Percentiles rank a stretch among this genome's conserved stretches.
phyloP scores from a whole-genome alignment of 148 eudicot species.

The Spergularia marina region DNA sequence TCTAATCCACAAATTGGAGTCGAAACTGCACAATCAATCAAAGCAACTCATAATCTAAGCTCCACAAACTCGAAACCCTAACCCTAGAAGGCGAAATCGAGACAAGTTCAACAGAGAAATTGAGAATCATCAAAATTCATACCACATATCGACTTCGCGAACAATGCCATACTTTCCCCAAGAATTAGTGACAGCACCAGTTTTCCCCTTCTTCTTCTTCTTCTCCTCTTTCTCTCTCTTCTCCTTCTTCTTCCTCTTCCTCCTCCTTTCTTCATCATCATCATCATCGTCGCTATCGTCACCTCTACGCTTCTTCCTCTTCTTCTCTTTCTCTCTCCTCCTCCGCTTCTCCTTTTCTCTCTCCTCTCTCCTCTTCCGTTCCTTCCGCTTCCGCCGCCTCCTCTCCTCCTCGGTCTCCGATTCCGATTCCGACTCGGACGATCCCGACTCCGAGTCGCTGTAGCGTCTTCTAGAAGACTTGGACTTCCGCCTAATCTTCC shows the following conservation, averaged over 20 bases:
- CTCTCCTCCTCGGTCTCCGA: slow-evolving; percentile 42
- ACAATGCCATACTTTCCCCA: slow-evolving; percentile 94
- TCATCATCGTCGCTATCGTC: slow-evolving; percentile 18
- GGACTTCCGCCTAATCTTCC: slow-evolving; percentile 4
- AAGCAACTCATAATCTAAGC: not conserved
- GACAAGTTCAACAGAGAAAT: not conserved
- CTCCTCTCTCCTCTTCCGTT: slow-evolving; percentile 31
- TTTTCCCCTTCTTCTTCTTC: slow-evolving; percentile 56
- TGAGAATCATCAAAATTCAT: slow-evolving; percentile 9
- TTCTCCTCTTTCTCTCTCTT: slow-evolving; percentile 38
- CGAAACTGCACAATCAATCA: not conserved
- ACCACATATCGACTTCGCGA: slow-evolving; percentile 96
- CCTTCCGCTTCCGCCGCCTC: slow-evolving; percentile 33
- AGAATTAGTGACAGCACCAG: slow-evolving; percentile 67
- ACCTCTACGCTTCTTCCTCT: slow-evolving; percentile 13
- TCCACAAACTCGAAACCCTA: slow-evolving; percentile 9
- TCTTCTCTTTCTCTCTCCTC: slow-evolving; percentile 25
- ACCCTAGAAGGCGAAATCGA: slow-evolving; percentile 5
- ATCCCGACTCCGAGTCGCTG: slow-evolving; percentile 35
- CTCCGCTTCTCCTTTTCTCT: slow-evolving; percentile 14
- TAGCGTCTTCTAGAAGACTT: slow-evolving; percentile 33
- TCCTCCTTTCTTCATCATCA: slow-evolving; percentile 28
- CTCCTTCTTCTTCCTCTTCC: slow-evolving; percentile 29
- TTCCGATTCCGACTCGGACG: slow-evolving; percentile 38
- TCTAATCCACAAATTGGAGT: too few relatives aligned